Conservation (phyloP, 495 filamentous ascomycete genomes). For the Trichoderma asperelloides region DNA sequence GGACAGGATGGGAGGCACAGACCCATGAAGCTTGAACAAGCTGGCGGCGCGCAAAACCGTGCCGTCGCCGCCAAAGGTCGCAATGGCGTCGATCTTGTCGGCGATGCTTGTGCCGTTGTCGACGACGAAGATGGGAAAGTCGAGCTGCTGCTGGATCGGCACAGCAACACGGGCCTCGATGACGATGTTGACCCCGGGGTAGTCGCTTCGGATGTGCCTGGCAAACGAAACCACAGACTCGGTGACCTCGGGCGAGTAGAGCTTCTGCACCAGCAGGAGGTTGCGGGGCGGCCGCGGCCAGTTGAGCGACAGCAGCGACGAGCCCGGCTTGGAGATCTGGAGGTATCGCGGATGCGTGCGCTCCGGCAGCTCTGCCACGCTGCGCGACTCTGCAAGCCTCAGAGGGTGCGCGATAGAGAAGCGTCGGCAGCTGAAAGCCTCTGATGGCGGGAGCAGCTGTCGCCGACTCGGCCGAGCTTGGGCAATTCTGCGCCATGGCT, state of each 20-base stretch:
- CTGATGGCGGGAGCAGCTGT: neutral
- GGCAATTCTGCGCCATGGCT: slow-evolving; percentile 10
- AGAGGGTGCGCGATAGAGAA: slow-evolving; percentile 35
- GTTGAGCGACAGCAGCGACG: slow-evolving; percentile 66
- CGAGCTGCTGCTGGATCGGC: slow-evolving; percentile 61
- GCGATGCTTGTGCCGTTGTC: slow-evolving; percentile 27
- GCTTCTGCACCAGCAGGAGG: slow-evolving; percentile 82
- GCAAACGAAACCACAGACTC: slow-evolving; percentile 68
- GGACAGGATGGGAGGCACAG: slow-evolving; percentile 83
- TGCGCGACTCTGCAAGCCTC: slow-evolving; percentile 35
- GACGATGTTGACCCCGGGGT: slow-evolving; percentile 72
- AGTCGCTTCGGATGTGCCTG: slow-evolving; percentile 69
- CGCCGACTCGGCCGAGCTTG: slow-evolving; percentile 1
- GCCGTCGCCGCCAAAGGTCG: slow-evolving; percentile 89
- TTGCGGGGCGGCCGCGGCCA: slow-evolving; percentile 88
- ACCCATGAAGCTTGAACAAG: slow-evolving; percentile 71
- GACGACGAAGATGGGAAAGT: slow-evolving; percentile 69
- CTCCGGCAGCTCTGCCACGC: slow-evolving; percentile 41
- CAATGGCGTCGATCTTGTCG: slow-evolving; percentile 71
- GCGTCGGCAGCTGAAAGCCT: slow-evolving; percentile 19
- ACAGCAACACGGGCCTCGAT: slow-evolving; percentile 70
- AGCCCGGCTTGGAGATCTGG: slow-evolving; percentile 26
- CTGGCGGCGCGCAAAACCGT: slow-evolving; percentile 89
- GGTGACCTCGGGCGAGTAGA: slow-evolving; percentile 60
- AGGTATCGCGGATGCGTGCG: slow-evolving; percentile 45